These are phyloP conservation scores for Sungouiella thailandica DNA, from an alignment of 805 yeast species.

Conservation along the genomic window DNA sequence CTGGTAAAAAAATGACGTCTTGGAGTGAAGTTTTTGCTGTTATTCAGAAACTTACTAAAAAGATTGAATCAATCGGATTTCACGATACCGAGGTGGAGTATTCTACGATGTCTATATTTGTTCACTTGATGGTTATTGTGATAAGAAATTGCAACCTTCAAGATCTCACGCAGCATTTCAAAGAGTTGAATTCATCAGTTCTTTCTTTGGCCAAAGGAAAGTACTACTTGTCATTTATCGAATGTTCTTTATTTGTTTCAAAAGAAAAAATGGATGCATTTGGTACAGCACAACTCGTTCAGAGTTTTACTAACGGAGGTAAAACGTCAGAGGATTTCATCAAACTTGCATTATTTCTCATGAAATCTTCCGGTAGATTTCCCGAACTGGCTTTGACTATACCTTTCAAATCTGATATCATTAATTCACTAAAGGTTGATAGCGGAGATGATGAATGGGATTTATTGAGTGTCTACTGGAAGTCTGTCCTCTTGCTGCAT, in stretches of 20 bases:
- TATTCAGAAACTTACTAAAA: constrained; percentile 18
- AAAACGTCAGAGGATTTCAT: constrained; percentile 5
- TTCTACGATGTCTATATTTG: constrained; percentile 23
- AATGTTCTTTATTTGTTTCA: constrained; percentile 38
- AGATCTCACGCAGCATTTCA: constrained; percentile 44
- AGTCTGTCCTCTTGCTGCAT: too few relatives aligned
- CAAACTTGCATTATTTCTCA: constrained; percentile 5
- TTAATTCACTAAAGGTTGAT: too few relatives aligned
- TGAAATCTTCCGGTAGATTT: constrained; percentile 1
- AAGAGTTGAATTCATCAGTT: constrained; percentile 37
- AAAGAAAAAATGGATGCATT: constrained; percentile 43
- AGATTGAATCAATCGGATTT: constrained; percentile 8
- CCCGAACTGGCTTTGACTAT: constrained; percentile 1
- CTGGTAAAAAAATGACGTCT: constrained; percentile 56
- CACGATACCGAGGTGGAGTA: constrained; percentile 2
- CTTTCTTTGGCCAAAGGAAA: constrained; percentile 26
- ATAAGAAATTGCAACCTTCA: constrained; percentile 53
- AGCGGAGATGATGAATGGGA: too few relatives aligned
- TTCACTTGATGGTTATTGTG: constrained; percentile 45
- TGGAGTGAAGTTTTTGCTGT: constrained; percentile 40
- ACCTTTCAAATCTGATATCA: too few relatives aligned
- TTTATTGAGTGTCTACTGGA: too few relatives aligned
- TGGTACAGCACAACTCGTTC: constrained; percentile 40
- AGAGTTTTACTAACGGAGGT: constrained; percentile 41
- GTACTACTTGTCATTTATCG: constrained; percentile 44